phyloP scores from a whole-genome alignment of 2,329 filamentous ascomycete species.

The Alternaria gaisen region DNA sequence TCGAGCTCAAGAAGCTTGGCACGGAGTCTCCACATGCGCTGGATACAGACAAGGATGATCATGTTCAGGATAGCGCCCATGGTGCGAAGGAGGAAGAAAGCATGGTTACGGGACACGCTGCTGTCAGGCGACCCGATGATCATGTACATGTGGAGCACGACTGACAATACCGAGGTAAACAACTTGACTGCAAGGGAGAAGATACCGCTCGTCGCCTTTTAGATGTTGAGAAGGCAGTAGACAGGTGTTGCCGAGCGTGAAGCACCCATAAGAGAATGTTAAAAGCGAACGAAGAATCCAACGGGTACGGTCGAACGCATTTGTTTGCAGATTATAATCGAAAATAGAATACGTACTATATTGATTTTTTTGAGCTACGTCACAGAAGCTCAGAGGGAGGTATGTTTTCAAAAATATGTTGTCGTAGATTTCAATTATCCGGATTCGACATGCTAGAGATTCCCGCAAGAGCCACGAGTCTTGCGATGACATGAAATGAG shows the following conservation, averaged over 20 bases:
- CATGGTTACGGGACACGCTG: conserved; percentile 2
- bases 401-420: background rate
- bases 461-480: background rate
- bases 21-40: background rate
- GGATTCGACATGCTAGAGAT: background rate
- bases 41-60: conserved; percentile 25
- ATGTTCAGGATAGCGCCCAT: conserved; percentile 25
- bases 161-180: conserved; percentile 14
- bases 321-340: background rate
- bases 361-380: background rate
- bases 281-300: background rate
- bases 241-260: background rate
- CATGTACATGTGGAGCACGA: conserved; percentile 8
- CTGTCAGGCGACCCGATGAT: background rate
- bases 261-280: background rate
- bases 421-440: background rate
- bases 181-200: conserved; percentile 1
- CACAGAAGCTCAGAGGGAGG: background rate
- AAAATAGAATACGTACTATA: background rate
- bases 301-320: background rate
- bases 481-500: background rate
- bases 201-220: conserved; percentile 10
- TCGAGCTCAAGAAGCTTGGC: background rate
- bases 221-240: background rate
- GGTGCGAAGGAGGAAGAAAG: conserved; percentile 16